Base-by-base conservation (phyloP, 345 rosid species). In the Triadica sebifera region DNA sequence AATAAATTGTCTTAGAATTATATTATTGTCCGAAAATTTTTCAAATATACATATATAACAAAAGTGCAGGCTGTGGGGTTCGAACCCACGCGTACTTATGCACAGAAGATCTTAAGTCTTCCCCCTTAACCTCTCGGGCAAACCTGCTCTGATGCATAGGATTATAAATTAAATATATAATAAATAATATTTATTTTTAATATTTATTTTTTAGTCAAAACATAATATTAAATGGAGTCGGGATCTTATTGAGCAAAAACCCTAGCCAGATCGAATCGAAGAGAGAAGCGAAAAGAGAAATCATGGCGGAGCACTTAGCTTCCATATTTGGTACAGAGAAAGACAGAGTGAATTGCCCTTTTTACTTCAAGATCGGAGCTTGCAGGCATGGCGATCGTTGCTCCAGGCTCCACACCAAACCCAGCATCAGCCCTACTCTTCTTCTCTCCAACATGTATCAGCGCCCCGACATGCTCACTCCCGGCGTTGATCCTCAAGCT, bases 81-180 rank as follows among this genome's bases (percentile, higher is more conserved):
- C 96, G 97, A 91, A 94, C 97, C 97, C 93, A 87, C 94, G 93
- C 91, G 97, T 87, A 85, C 94, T 83, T 83, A 71, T 81, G 89
- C 85, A 92, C 92, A 88, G 94, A 90, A 92, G 96, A 92, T 88
- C 97, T 90, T 90, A 89, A 87, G 97, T 87, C 92, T 86, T 81
- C 97, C 96, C 92, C 91, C 95, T 92, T 89, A 88, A 88, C 92
- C 97, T 69, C 97, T 89, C 93, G 93, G 96, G 97, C 91, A 89
- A 90, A 94, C 92, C 96, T 90, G 88, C 91, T 19, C 2, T 0
- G 34, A 29, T 29, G 34, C n/a, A n/a, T n/a, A n/a, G n/a, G n/a
- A n/a, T n/a, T n/a, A n/a, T n/a, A n/a, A n/a, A n/a, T n/a, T n/a
- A n/a, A n/a, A n/a, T n/a, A n/a, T n/a, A n/a, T n/a, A n/a, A n/a